Evolutionary conservation across 2,329 filamentous ascomycete genomes (phyloP), one percentile per base, ranked within the genome.

Genomic region (Phaeophleospora eucalypticola): DNA sequence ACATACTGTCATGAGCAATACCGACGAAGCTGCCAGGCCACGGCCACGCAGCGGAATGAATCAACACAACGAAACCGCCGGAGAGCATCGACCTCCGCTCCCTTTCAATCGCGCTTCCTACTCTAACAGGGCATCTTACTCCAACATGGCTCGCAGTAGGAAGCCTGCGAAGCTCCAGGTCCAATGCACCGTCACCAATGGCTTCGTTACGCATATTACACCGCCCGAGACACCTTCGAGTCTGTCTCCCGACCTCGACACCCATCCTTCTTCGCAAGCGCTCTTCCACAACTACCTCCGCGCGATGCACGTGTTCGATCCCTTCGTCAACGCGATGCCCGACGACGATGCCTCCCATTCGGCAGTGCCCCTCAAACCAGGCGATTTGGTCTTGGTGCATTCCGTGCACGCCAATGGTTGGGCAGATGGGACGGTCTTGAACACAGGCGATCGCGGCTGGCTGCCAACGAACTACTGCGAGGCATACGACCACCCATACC

Each of bases 401-500:
- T 96, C 93, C 3, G 87, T 97, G 57, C 93, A 98, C 68, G 93
- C 89, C 51, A 98, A 97, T 71, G 93, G 93, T 58, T 98, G 93
- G 93, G 93, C 93, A 24, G 93, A 98, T 67, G 93, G 93, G 42
- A 98, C 93, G 1, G 75, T 96, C 34, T 72, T 98, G 51, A 79
- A 85, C 18, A 88, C 89, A 2, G 91, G 91, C 19, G 86, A 86
- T 41, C 80, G 93, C 58, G 93, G 93, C 53, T 98, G 93, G 93
- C 74, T 98, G 50, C 93, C 93, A 2, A 98, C 93, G 7, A 98
- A 98, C 68, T 98, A 97, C 67, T 98, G 93, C 73, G 90, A 96
- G 65, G 80, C 88, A 8, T 98, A 96, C 66, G 88, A 96, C 57
- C 89, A 91, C 37, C 81, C 89, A 17, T 83, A 89, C 54, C 90